Evolutionary conservation across 352 stramenopile genomes (phyloP).

Genomic region (Pilasporangium apinafurcum): DNA sequence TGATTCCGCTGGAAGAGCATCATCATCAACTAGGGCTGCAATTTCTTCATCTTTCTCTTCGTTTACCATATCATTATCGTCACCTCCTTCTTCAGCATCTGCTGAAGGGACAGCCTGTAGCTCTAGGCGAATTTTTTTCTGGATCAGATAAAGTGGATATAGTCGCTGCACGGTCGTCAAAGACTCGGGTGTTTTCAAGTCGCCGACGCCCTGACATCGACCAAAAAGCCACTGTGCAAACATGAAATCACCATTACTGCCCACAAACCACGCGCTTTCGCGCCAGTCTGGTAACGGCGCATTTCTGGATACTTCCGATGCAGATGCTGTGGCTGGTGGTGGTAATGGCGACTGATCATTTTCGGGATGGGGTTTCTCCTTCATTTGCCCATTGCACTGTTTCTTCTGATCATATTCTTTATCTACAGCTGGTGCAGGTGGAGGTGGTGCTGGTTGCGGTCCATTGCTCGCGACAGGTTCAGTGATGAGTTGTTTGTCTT

Average conservation of each 20-base stretch:
- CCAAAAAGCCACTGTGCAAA: constrained; percentile 57
- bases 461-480: too few relatives aligned
- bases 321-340: too few relatives aligned
- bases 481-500: too few relatives aligned
- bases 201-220: constrained; percentile 34
- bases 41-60: constrained; percentile 3
- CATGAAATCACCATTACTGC: constrained; percentile 27
- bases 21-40: background rate
- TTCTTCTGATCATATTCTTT: too few relatives aligned
- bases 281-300: too few relatives aligned
- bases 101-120: constrained; percentile 13
- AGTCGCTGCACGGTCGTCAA: constrained; percentile 19
- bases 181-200: constrained; percentile 22
- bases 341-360: too few relatives aligned
- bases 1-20: background rate
- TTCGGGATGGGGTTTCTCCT: too few relatives aligned
- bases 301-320: too few relatives aligned
- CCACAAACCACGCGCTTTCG: constrained; percentile 41
- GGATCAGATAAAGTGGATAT: constrained; percentile 28
- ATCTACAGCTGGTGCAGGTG: too few relatives aligned
- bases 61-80: constrained; percentile 10
- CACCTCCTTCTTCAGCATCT: background rate
- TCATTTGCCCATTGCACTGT: too few relatives aligned
- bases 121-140: constrained; percentile 41
- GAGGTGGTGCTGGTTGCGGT: too few relatives aligned